Base-by-base conservation (phyloP, 2,329 filamentous ascomycete genomes). In the Paraconiothyrium brasiliense region DNA sequence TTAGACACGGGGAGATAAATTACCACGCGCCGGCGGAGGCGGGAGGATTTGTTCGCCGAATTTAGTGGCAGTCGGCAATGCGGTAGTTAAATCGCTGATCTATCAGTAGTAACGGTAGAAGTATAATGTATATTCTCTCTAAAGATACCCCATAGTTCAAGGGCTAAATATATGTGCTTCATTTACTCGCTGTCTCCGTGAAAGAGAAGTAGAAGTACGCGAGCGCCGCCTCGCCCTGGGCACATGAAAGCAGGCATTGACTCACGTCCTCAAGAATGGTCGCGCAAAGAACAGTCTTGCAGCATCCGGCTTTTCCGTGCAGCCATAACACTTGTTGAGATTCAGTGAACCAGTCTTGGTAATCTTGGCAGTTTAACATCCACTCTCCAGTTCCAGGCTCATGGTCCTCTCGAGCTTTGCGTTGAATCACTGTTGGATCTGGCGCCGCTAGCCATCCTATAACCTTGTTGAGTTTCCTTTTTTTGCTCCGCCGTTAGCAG, bases 151-250 rank as follows among this genome's bases (percentile, higher is more conserved):
- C 20, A 20, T 20, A 20, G 20, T 1, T 20, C 20, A 20, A 20
- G 20, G 20, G 20, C 20, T 20, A 20, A 20, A 20, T 1, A 20
- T 20, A 20, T 20, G 20, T 20, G 20, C 20, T 20, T 20, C 20
- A 20, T 20, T 20, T 20, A 20, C 20, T 44, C 20, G 8, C 16
- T 22, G 20, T 9, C 1, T 44, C 41, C 41, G 41, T 16, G 41
- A 44, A 44, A 8, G 41, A 20, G 41, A 44, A 44, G 20, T 44
- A 44, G n/a, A 44, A 44, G 41, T 44, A 44, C 41, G 20, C 41
- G n/a, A 44, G 16, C 16, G 20, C 13, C 4, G 41, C 3, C 1
- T 22, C 16, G 6, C 4, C 16, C 9, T n/a, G 41, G 4, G 27
- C 4, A 30, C 27, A 30, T 16, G 11, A 9, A n/a, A 9, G 20